These are phyloP conservation scores for Cantharellus anzutake DNA, from an alignment of 768 basidiomycete genomes.

Conservation along the genomic window DNA sequence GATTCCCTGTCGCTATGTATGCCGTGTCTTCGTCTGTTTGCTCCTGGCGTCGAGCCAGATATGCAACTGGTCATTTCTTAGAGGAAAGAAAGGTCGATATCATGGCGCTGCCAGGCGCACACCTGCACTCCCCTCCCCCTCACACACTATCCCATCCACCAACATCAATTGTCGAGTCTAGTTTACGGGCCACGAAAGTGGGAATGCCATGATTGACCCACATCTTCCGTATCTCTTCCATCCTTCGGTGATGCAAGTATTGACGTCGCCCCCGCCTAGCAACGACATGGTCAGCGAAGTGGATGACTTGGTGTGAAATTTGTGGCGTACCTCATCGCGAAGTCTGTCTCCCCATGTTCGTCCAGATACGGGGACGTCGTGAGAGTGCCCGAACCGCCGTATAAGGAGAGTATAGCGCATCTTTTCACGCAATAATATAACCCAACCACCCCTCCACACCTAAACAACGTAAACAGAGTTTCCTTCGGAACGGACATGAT, in stretches of 20 bases:
- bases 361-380: slow-evolving; percentile 81
- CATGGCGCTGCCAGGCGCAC: too few relatives aligned
- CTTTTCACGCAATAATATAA: slow-evolving; percentile 85
- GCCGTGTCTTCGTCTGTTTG: too few relatives aligned
- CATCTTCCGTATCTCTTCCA: slow-evolving; percentile 78
- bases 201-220: slow-evolving; percentile 89
- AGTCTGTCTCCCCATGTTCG: slow-evolving; percentile 81
- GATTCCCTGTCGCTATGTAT: too few relatives aligned
- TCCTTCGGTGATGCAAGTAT: slow-evolving; percentile 62
- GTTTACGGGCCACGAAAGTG: slow-evolving; percentile 69
- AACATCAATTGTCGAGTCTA: slow-evolving; percentile 71
- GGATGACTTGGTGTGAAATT: not conserved
- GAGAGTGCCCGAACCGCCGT: slow-evolving; percentile 79
- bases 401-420: slow-evolving; percentile 76
- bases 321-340: slow-evolving; percentile 60
- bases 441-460: slow-evolving; percentile 80
- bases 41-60: too few relatives aligned
- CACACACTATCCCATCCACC: slow-evolving; percentile 82
- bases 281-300: not conserved
- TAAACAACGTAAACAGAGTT: slow-evolving; percentile 16
- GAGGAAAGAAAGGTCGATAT: too few relatives aligned
- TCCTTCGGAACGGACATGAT: not conserved
- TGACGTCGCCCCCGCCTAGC: slow-evolving; percentile 73
- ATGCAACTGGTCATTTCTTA: too few relatives aligned
- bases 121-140: too few relatives aligned